Conservation (phyloP, 73 alveolate species). For the Effrenium voratum region DNA sequence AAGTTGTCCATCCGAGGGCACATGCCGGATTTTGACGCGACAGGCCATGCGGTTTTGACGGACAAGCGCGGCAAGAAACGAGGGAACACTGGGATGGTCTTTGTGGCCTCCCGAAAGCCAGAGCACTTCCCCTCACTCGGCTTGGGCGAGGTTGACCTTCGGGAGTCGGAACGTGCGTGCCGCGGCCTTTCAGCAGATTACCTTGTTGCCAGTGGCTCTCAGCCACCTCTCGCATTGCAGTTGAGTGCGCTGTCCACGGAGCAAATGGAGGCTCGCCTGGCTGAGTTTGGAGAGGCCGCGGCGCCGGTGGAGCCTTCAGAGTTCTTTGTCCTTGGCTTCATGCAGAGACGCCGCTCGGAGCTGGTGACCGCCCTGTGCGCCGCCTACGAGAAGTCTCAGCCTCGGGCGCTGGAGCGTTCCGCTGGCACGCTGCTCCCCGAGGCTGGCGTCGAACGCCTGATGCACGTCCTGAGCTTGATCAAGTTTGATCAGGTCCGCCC, state of each 20-base stretch:
- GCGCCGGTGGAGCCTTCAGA: conserved; percentile 12
- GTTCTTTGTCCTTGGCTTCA: conserved; percentile 52
- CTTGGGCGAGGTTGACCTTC: too few species aligned
- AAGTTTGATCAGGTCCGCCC: conserved; percentile 23
- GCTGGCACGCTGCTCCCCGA: neutral
- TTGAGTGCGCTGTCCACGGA: conserved; percentile 44
- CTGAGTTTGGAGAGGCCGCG: conserved; percentile 36
- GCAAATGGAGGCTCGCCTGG: neutral
- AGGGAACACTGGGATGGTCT: conserved; percentile 78
- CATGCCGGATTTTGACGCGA: conserved; percentile 34
- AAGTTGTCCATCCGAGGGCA: conserved; percentile 14
- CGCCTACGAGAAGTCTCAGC: neutral
- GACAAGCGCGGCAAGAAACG: conserved; percentile 19
- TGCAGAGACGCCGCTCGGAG: conserved; percentile 35
- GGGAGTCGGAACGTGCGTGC: too few species aligned
- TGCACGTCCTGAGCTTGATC: conserved; percentile 2
- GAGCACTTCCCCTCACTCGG: too few species aligned
- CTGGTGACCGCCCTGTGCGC: conserved; percentile 44
- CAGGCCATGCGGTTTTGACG: neutral
- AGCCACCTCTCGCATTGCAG: conserved; percentile 12
- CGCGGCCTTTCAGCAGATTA: too few species aligned
- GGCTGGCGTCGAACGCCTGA: neutral
- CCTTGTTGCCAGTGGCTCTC: too few species aligned
- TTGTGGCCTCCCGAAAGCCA: conserved; percentile 58
- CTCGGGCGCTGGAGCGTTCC: neutral